Evolutionary conservation across 2,329 filamentous ascomycete species (phyloP), one percentile per base, ranked within the genome.

Genomic region (Didymosphaeria variabile): DNA sequence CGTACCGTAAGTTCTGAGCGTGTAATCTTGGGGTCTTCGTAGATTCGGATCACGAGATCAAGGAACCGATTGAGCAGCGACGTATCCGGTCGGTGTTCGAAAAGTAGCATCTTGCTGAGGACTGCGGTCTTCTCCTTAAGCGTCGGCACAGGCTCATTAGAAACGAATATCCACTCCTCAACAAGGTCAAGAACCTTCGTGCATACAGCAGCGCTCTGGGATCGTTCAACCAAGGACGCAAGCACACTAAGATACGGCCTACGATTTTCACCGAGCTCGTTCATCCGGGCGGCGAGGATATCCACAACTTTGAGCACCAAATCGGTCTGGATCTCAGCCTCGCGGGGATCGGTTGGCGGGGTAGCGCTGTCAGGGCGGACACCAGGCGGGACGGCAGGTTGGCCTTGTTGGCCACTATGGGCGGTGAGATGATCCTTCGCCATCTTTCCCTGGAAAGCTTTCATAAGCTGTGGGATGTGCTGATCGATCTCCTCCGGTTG

Each of bases 51-150:
- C 29, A 99, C 95, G 29, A 99, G 87, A 67, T 98, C 92, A 60
- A 99, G 84, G 81, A 98, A 99, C 74, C 94, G 94, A 68, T 90
- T 93, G 59, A 99, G 84, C 81, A 99, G 90, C 0, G 90, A 93
- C 34, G 90, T 87, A 74, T 98, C 94, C 31, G 86, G 81, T 42
- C 95, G 87, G 59, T 92, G 88, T 79, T 99, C 95, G 69, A 99
- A 99, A 0, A 94, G 90, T 17, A 98, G 83, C 95, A 99, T 99
- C 81, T 99, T 99, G 72, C 97, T 94, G n/a, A 99, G 82, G 1
- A 99, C 95, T 1, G 96, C 96, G 0, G 94, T 98, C 83, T 99
- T 99, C 80, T 99, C 96, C 78, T 99, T 99, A 1, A 99, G 85
- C 0, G 95, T 99, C 0, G 95, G 95, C 86, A 95, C 97, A 1